Percentiles rank a stretch among this genome's conserved stretches.
Conservation (phyloP, 2,329 filamentous ascomycete genomes). For the Coniella vitis region DNA sequence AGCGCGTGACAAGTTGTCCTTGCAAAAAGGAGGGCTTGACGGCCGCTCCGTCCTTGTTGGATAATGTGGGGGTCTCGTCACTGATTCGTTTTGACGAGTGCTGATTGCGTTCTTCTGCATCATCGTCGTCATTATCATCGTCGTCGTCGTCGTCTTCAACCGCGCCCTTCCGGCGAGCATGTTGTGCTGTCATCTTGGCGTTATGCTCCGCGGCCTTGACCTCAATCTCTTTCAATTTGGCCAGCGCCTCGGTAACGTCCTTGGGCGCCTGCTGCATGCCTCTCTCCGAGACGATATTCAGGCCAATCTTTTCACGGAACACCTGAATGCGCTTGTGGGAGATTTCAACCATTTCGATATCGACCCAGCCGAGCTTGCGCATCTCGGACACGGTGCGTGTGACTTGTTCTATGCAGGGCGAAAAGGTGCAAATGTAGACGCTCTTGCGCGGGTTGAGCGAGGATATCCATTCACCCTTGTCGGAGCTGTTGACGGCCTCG, state of each 20-base stretch:
- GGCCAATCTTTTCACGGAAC: constrained; percentile 70
- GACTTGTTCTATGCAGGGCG: constrained; percentile 94
- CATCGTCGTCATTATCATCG: neutral
- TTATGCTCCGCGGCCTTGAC: constrained; percentile 57
- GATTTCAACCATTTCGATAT: constrained; percentile 91
- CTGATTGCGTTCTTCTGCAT: neutral
- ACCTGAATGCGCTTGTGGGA: constrained; percentile 74
- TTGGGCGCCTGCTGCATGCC: constrained; percentile 64
- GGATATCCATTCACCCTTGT: constrained; percentile 39
- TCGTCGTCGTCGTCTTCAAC: constrained; percentile 21
- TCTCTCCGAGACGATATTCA: constrained; percentile 57
- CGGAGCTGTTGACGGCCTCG: constrained; percentile 18
- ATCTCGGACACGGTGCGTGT: constrained; percentile 76
- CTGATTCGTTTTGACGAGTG: neutral
- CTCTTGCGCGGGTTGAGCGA: constrained; percentile 65
- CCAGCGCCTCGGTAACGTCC: constrained; percentile 73
- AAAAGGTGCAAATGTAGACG: constrained; percentile 86
- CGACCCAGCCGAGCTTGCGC: constrained; percentile 77
- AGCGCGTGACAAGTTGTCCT: constrained; percentile 70
- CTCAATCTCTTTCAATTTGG: constrained; percentile 67
- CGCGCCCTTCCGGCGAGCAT: constrained; percentile 22
- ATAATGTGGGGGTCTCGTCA: neutral
- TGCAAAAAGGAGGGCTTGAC: constrained; percentile 58
- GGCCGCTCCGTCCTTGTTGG: neutral
- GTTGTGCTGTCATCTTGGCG: constrained; percentile 24